Conservation (phyloP, 1,284 basidiomycete genomes). For the Sporisorium graminicola region DNA sequence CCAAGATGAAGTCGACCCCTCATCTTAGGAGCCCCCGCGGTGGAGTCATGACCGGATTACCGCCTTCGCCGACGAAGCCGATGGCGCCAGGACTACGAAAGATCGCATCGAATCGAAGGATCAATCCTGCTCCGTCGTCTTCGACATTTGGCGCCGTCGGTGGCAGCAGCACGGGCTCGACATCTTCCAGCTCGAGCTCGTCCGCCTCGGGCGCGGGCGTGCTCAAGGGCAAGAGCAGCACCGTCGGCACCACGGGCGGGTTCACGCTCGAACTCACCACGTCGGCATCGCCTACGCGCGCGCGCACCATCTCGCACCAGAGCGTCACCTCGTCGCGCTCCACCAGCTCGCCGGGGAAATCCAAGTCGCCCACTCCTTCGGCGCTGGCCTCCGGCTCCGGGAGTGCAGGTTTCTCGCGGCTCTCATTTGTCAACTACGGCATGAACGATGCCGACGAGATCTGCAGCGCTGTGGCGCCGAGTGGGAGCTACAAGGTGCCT, state of each 20-base stretch:
- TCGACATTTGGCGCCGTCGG: slow-evolving; percentile 3
- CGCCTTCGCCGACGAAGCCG: slow-evolving; percentile 25
- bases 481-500: slow-evolving; percentile 65
- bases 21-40: slow-evolving; percentile 36
- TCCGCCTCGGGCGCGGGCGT: slow-evolving; percentile 15
- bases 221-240: slow-evolving; percentile 17
- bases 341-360: slow-evolving; percentile 19
- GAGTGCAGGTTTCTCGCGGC: slow-evolving; percentile 19
- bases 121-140: slow-evolving; percentile 17
- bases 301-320: slow-evolving; percentile 42
- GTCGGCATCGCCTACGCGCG: slow-evolving; percentile 34
- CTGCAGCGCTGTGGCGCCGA: slow-evolving; percentile 66
- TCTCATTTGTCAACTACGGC: slow-evolving; percentile 68
- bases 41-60: slow-evolving; percentile 11
- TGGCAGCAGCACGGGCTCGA: slow-evolving; percentile 15
- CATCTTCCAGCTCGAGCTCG: slow-evolving; percentile 22
- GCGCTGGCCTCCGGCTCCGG: slow-evolving; percentile 18
- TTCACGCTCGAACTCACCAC: slow-evolving; percentile 46
- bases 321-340: slow-evolving; percentile 19
- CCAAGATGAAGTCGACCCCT: slow-evolving; percentile 54
- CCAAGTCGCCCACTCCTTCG: slow-evolving; percentile 32
- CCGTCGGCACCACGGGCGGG: slow-evolving; percentile 10
- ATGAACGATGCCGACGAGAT: slow-evolving; percentile 68
- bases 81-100: slow-evolving; percentile 38
- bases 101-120: slow-evolving; percentile 53